Evolutionary conservation across 306 rosid species (phyloP).

Genomic region (Cucurbita ficifolia): DNA sequence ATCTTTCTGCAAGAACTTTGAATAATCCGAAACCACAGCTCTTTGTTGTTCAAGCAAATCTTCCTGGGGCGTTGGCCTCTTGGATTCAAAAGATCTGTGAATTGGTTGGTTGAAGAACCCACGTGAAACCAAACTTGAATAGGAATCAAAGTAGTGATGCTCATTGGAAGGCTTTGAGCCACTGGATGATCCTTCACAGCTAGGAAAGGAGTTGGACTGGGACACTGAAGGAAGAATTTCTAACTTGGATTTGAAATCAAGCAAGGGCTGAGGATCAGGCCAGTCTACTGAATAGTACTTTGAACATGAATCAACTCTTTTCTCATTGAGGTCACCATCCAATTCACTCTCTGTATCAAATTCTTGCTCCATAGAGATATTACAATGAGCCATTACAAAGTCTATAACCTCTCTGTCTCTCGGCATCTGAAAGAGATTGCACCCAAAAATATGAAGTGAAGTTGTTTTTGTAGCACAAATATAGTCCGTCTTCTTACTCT

Average conservation of each 20-base stretch:
- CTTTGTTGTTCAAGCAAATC: constrained; percentile 14
- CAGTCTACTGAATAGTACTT: constrained; percentile 10
- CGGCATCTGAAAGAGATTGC: constrained; percentile 37
- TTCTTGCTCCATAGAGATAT: constrained; percentile 28
- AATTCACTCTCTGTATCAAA: constrained; percentile 13
- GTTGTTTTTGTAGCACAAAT: not conserved
- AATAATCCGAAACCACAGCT: constrained; percentile 12
- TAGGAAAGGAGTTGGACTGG: constrained; percentile 24
- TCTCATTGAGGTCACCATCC: constrained; percentile 18
- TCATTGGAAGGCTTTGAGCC: constrained; percentile 43
- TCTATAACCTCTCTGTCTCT: constrained; percentile 35
- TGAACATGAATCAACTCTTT: constrained; percentile 5
- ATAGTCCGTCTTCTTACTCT: not conserved
- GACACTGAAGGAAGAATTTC: constrained; percentile 12
- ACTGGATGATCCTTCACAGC: constrained; percentile 43
- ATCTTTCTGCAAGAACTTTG: constrained; percentile 17
- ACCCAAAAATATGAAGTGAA: not conserved
- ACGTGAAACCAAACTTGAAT: constrained; percentile 6
- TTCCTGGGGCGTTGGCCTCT: constrained; percentile 9
- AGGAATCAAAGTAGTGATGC: constrained; percentile 23
- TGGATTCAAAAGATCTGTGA: constrained; percentile 9
- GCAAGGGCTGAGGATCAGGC: constrained; percentile 1
- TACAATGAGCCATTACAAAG: constrained; percentile 28
- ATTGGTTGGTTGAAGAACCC: constrained; percentile 13
- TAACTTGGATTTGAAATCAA: constrained; percentile 16